A percentile compares a stretch with the other conserved stretches of the same genome.
Evolutionary conservation across 371 early-diverging fungal genomes (phyloP).

Genomic region (Saksenaea vasiformis): DNA sequence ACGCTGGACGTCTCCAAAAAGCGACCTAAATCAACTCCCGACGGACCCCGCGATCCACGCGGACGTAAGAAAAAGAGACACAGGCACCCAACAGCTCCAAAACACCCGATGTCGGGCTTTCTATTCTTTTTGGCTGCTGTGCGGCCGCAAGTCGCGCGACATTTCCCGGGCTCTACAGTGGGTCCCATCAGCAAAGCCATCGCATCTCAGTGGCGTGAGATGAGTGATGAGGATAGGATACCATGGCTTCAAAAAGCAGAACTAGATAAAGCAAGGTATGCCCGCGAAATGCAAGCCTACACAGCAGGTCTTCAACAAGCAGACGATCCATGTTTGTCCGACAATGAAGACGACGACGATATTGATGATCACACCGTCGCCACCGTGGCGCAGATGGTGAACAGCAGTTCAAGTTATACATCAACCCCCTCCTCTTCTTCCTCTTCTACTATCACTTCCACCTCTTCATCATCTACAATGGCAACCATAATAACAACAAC

Average conservation of each 20-base stretch:
- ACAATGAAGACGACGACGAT: conserved; percentile 15
- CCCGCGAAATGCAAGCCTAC: conserved; percentile 68
- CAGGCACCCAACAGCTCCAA: conserved; percentile 74
- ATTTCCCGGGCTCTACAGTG: conserved; percentile 67
- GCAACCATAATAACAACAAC: no score
- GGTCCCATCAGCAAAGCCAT: conserved; percentile 75
- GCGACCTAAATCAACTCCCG: conserved; percentile 1
- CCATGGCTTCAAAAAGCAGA: conserved; percentile 73
- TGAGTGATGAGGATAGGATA: conserved; percentile 56
- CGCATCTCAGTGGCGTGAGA: conserved; percentile 65
- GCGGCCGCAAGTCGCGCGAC: conserved; percentile 57
- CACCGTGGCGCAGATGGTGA: conserved; percentile 21
- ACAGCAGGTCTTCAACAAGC: conserved; percentile 30
- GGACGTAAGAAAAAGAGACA: conserved; percentile 69
- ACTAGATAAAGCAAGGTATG: conserved; percentile 77
- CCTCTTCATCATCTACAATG: background rate
- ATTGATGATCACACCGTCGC: conserved; percentile 18
- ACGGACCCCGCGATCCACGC: conserved; percentile 47
- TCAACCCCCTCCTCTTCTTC: background rate
- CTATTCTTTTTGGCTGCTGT: conserved; percentile 68
- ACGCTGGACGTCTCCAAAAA: background rate
- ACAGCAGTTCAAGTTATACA: background rate
- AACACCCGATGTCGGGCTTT: conserved; percentile 82
- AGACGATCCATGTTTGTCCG: conserved; percentile 8
- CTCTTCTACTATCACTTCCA: background rate